Percentiles rank a stretch among this genome's conserved stretches.
Conservation (phyloP, 139 green algal genomes). For the Bryopsis sp. region DNA sequence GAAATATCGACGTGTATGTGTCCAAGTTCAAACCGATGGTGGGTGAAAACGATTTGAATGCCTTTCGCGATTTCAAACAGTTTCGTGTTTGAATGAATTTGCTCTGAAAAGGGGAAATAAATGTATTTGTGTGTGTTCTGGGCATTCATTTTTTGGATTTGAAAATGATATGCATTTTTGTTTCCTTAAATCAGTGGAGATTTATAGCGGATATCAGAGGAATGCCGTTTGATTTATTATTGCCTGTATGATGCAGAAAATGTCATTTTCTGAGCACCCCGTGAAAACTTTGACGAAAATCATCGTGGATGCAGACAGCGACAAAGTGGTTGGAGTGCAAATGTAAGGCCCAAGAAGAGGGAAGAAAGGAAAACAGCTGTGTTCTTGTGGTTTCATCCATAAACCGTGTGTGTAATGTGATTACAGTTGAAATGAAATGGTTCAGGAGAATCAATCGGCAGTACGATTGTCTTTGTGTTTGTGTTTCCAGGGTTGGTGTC, state of each 20-base stretch:
- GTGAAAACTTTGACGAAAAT: conserved; percentile 62
- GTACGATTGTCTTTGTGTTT: no score
- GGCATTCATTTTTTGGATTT: background rate
- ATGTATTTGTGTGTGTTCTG: background rate
- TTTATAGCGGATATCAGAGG: background rate
- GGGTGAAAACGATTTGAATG: background rate
- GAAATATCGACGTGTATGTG: conserved; percentile 79
- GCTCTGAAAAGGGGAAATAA: background rate
- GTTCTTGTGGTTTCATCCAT: background rate
- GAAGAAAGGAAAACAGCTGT: background rate
- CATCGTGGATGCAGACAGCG: conserved; percentile 66
- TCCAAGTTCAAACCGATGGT: conserved; percentile 48
- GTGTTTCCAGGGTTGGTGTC: conserved; percentile 53
- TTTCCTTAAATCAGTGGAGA: background rate
- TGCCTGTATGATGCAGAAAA: conserved; percentile 63
- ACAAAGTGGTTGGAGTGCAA: conserved; percentile 79
- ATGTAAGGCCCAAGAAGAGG: conserved; percentile 48
- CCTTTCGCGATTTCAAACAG: conserved; percentile 18
- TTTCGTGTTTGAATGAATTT: conserved; percentile 20
- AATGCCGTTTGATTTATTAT: conserved; percentile 72
- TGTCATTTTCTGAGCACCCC: background rate
- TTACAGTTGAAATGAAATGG: no score
- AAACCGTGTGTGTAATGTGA: no score
- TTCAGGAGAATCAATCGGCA: background rate
- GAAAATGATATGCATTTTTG: background rate